Conservation (phyloP, 2,329 filamentous ascomycete species). For the Aspergillus novoparasiticus region DNA sequence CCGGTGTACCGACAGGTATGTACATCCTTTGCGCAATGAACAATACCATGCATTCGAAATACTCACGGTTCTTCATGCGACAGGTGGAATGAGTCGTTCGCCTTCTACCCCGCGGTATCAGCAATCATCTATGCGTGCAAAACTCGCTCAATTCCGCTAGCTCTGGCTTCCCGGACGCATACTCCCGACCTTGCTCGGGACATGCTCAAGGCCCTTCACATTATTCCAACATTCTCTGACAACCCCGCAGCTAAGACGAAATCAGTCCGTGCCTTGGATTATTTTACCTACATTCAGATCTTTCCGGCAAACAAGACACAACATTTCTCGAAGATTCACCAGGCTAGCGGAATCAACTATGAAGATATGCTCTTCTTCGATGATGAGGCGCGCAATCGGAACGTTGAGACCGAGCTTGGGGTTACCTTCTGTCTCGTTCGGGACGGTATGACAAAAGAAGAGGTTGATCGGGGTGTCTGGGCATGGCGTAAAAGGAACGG, state of each 20-base stretch:
- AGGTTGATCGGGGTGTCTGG: slow-evolving; percentile 76
- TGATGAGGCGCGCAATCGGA: slow-evolving; percentile 82
- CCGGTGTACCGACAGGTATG: slow-evolving; percentile 46
- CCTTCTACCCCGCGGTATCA: slow-evolving; percentile 72
- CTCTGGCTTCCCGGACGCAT: slow-evolving; percentile 77
- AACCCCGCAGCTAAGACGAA: slow-evolving; percentile 47
- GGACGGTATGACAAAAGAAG: slow-evolving; percentile 74
- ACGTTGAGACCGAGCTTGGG: slow-evolving; percentile 73
- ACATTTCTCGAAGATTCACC: slow-evolving; percentile 76
- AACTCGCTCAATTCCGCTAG: slow-evolving; percentile 60
- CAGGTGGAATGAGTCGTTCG: slow-evolving; percentile 65
- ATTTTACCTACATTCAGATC: slow-evolving; percentile 62
- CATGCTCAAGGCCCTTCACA: slow-evolving; percentile 74
- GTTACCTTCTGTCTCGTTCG: slow-evolving; percentile 82
- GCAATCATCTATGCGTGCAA: slow-evolving; percentile 65
- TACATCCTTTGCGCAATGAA: neutral
- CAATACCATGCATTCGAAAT: neutral
- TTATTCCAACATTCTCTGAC: slow-evolving; percentile 51
- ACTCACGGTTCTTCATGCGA: slow-evolving; percentile 3
- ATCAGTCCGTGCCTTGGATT: slow-evolving; percentile 52
- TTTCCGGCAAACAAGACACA: slow-evolving; percentile 79
- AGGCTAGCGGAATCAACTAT: slow-evolving; percentile 70
- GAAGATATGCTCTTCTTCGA: slow-evolving; percentile 96
- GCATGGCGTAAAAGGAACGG: slow-evolving; percentile 78
- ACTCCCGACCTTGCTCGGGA: slow-evolving; percentile 79